Conservation (phyloP, 306 rosid species). For the Glycine latifolia region DNA sequence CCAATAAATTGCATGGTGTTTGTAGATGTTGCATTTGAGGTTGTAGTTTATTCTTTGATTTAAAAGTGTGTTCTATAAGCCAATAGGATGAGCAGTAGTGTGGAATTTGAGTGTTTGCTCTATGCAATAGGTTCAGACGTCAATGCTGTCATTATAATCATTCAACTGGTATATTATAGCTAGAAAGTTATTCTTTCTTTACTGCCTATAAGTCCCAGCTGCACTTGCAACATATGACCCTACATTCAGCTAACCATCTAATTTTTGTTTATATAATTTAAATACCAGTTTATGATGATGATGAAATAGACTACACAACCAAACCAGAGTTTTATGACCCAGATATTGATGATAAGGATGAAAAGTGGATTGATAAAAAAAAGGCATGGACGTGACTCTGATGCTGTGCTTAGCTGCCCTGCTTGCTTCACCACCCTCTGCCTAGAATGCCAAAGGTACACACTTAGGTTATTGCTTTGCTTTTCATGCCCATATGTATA, state of each 20-base stretch:
- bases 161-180: background rate
- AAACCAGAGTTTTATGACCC: constrained; percentile 87
- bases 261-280: constrained; percentile 31
- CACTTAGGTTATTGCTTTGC: too few species aligned
- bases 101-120: constrained; percentile 8
- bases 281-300: constrained; percentile 78
- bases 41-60: constrained; percentile 11
- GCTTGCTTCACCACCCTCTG: constrained; percentile 86
- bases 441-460: constrained; percentile 81
- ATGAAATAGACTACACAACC: constrained; percentile 80
- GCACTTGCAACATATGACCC: constrained; percentile 10
- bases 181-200: background rate
- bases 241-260: constrained; percentile 11
- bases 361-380: constrained; percentile 75
- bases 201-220: background rate
- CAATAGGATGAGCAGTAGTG: background rate
- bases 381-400: constrained; percentile 63
- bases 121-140: constrained; percentile 12
- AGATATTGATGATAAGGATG: constrained; percentile 70
- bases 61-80: background rate
- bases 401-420: constrained; percentile 89
- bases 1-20: background rate
- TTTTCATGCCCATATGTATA: too few species aligned
- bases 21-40: constrained; percentile 9
- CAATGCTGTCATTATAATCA: background rate